Percentiles rank a stretch among this genome's conserved stretches.
Conservation (phyloP, 2,329 filamentous ascomycete genomes). For the Canariomyces notabilis region DNA sequence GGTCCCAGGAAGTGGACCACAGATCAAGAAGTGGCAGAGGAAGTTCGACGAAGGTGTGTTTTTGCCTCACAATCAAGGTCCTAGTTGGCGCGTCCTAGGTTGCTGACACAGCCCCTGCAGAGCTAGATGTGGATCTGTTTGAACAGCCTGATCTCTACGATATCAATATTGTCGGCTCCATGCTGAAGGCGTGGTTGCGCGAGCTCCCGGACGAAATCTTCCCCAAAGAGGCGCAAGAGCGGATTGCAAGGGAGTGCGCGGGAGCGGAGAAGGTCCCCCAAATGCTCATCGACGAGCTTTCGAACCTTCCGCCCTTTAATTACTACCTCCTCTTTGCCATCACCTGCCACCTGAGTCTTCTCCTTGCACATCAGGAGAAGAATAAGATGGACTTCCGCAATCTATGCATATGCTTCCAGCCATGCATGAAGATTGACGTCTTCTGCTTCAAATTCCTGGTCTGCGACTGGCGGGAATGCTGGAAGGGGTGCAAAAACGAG, state of each 20-base stretch:
- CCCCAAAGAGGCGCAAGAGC: slow-evolving; percentile 75
- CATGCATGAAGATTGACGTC: slow-evolving; percentile 91
- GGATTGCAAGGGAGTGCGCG: slow-evolving; percentile 72
- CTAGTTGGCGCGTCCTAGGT: no score
- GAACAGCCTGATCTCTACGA: slow-evolving; percentile 85
- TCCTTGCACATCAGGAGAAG: slow-evolving; percentile 86
- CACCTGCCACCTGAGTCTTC: slow-evolving; percentile 87
- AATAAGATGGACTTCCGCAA: slow-evolving; percentile 99
- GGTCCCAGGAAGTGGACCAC: slow-evolving; percentile 81
- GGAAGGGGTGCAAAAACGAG: slow-evolving; percentile 93
- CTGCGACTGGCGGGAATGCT: slow-evolving; percentile 92
- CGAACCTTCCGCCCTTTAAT: slow-evolving; percentile 91
- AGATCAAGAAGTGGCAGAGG: slow-evolving; percentile 90
- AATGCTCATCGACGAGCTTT: slow-evolving; percentile 83
- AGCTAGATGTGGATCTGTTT: slow-evolving; percentile 85
- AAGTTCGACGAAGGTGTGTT: slow-evolving; percentile 75
- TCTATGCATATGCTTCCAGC: slow-evolving; percentile 93
- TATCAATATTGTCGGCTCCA: slow-evolving; percentile 91
- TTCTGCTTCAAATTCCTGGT: slow-evolving; percentile 96
- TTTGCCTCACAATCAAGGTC: no score
- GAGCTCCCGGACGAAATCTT: slow-evolving; percentile 93
- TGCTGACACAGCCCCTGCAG: slow-evolving; percentile 38
- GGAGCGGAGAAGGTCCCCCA: slow-evolving; percentile 78
- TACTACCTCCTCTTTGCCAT: slow-evolving; percentile 97
- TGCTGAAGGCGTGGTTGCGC: slow-evolving; percentile 94